These are phyloP conservation scores for Ophiocordyceps camponoti-saundersi DNA, from an alignment of 2,329 filamentous ascomycete species.

Conservation along the genomic window DNA sequence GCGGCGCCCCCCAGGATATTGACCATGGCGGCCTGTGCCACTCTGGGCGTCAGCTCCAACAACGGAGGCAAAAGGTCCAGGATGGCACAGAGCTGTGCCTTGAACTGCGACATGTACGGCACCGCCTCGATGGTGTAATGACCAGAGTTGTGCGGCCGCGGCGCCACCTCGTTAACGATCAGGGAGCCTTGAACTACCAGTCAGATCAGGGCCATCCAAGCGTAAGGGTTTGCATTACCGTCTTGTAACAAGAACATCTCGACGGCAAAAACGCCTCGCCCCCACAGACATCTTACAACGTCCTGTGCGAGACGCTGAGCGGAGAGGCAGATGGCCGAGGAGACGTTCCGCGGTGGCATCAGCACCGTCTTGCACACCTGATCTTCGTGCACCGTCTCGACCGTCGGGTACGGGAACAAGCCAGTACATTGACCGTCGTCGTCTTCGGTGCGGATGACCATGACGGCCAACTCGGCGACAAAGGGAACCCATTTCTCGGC, in stretches of 20 bases:
- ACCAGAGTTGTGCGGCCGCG: constrained; percentile 73
- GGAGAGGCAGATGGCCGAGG: constrained; percentile 37
- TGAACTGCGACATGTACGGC: constrained; percentile 67
- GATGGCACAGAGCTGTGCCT: constrained; percentile 75
- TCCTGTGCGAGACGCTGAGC: constrained; percentile 65
- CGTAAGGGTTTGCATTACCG: constrained; percentile 19
- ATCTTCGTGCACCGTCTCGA: constrained; percentile 91
- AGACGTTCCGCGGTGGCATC: constrained; percentile 60
- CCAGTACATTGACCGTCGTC: constrained; percentile 28
- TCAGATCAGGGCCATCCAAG: neutral
- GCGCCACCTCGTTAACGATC: constrained; percentile 75
- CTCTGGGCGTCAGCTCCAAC: constrained; percentile 38
- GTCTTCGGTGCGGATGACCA: constrained; percentile 83
- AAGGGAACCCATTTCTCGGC: constrained; percentile 85
- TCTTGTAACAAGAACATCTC: constrained; percentile 83
- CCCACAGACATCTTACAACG: constrained; percentile 65
- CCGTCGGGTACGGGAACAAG: constrained; percentile 63
- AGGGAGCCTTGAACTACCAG: constrained; percentile 26
- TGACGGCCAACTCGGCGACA: constrained; percentile 74
- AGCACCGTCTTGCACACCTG: constrained; percentile 90
- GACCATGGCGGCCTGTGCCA: constrained; percentile 50
- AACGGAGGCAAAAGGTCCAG: constrained; percentile 44
- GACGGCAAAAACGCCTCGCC: constrained; percentile 87
- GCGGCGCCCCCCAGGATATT: constrained; percentile 61
- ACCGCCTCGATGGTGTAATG: constrained; percentile 93